These are phyloP conservation scores for Xerocomus subilludens DNA, from an alignment of 1,284 basidiomycete genomes.

Conservation along the genomic window DNA sequence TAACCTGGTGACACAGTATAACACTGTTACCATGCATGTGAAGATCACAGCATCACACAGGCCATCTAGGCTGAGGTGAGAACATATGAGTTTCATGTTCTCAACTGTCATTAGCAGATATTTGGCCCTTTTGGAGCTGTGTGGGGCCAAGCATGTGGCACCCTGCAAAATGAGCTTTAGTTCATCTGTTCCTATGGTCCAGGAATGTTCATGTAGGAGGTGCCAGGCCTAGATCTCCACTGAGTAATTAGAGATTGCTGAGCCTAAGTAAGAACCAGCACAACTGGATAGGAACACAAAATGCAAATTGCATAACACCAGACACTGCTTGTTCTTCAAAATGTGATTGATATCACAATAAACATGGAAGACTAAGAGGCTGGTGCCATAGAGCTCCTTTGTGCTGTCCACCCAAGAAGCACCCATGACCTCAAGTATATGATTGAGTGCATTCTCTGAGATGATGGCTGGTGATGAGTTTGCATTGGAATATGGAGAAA, in stretches of 20 bases:
- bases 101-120: neutral
- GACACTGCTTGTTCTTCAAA: too few relatives aligned
- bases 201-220: slow-evolving; percentile 47
- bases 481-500: too few relatives aligned
- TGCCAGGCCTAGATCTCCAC: slow-evolving; percentile 55
- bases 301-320: too few relatives aligned
- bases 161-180: neutral
- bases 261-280: slow-evolving; percentile 43
- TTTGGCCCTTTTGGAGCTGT: neutral
- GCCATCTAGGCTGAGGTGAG: neutral
- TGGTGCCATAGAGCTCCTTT: slow-evolving; percentile 43
- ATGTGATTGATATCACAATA: too few relatives aligned
- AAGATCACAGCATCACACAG: neutral
- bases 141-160: neutral
- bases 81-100: neutral
- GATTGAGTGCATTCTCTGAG: too few relatives aligned
- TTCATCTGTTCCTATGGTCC: neutral
- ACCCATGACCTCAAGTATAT: slow-evolving; percentile 33
- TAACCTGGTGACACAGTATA: too few relatives aligned
- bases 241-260: slow-evolving; percentile 47
- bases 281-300: too few relatives aligned
- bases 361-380: too few relatives aligned
- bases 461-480: too few relatives aligned
- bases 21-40: neutral
- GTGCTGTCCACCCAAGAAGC: slow-evolving; percentile 40